These are phyloP conservation scores for Pythium biforme DNA, from an alignment of 352 stramenopile species.

Conservation along the genomic window DNA sequence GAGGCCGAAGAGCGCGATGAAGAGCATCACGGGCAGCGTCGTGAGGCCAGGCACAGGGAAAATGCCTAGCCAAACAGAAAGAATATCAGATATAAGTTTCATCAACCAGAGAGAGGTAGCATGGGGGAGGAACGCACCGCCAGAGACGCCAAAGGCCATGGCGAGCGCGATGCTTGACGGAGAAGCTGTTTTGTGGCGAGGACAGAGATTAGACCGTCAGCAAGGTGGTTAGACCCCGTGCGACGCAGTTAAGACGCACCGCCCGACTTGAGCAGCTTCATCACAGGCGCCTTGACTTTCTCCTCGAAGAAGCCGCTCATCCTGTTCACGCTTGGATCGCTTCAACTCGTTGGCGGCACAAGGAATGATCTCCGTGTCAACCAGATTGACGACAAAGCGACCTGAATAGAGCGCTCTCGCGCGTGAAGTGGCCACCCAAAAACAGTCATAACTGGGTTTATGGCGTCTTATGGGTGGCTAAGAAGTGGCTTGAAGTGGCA, in stretches of 20 bases:
- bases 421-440: neutral
- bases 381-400: neutral
- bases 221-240: too few species aligned
- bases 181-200: slow-evolving; percentile 36
- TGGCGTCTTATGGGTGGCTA: neutral
- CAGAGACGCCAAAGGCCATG: slow-evolving; percentile 77
- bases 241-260: slow-evolving; percentile 41
- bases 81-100: too few species aligned
- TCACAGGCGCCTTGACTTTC: slow-evolving; percentile 67
- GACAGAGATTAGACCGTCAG: neutral
- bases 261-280: slow-evolving; percentile 74
- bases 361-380: neutral
- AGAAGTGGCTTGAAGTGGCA: neutral
- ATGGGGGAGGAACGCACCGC: slow-evolving; percentile 28
- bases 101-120: neutral
- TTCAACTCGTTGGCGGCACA: slow-evolving; percentile 1
- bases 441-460: neutral
- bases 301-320: slow-evolving; percentile 55
- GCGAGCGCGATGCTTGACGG: slow-evolving; percentile 69
- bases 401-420: neutral
- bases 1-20: slow-evolving; percentile 77
- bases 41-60: slow-evolving; percentile 80
- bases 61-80: slow-evolving; percentile 37
- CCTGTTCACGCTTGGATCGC: neutral
- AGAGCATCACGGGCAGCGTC: slow-evolving; percentile 68